These are phyloP conservation scores for Poa annua DNA, from an alignment of 176 grass and related monocot genomes.

Conservation along the genomic window DNA sequence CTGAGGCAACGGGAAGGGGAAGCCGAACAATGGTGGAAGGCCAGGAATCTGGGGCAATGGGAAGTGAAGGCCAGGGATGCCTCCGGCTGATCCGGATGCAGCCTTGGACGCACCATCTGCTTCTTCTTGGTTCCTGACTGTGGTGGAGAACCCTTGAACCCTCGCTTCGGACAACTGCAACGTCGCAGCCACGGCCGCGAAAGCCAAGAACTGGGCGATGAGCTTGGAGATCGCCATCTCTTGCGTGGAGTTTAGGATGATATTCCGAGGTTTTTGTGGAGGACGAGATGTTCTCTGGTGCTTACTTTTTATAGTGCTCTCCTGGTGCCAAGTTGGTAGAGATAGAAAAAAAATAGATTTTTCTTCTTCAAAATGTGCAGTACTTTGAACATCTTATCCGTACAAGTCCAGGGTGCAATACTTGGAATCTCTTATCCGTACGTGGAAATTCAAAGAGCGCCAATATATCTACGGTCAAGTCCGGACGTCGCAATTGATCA, in stretches of 20 bases:
- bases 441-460: neutral
- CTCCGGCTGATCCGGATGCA: neutral
- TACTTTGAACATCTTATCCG: neutral
- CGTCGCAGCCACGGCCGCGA: neutral
- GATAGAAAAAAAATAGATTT: neutral
- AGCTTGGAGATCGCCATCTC: constrained; percentile 6
- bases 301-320: constrained; percentile 39
- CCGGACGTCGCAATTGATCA: neutral
- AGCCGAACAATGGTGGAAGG: neutral
- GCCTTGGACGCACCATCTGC: neutral
- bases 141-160: neutral
- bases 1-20: neutral
- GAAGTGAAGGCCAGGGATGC: neutral
- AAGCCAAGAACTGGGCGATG: neutral
- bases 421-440: neutral
- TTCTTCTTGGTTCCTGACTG: neutral
- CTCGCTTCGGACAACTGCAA: neutral
- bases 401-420: neutral
- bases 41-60: neutral
- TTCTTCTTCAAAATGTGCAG: too few relatives aligned
- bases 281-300: neutral
- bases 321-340: neutral
- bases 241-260: neutral
- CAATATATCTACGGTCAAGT: neutral
- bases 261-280: neutral